These are phyloP conservation scores for Zoysia japonica DNA, from an alignment of 176 grass and related monocot genomes.

Conservation along the genomic window DNA sequence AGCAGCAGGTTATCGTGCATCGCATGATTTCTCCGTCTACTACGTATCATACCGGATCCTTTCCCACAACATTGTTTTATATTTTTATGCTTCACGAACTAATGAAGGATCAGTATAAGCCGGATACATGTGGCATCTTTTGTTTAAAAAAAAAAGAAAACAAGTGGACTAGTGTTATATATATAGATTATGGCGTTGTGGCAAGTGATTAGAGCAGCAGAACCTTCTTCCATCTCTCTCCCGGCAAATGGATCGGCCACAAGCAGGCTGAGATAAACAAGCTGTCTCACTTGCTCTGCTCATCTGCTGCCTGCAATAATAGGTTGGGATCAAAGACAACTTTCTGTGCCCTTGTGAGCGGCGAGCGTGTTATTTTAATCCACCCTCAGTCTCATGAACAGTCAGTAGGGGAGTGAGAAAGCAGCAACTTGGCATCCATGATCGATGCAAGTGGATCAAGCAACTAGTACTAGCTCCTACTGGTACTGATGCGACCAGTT, in stretches of 20 bases:
- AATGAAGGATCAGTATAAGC: not conserved
- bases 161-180: no score
- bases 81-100: constrained; percentile 6
- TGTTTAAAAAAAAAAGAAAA: no score
- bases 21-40: constrained; percentile 8
- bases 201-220: constrained; percentile 12
- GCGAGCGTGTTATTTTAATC: constrained; percentile 33
- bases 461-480: not conserved
- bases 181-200: not conserved
- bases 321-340: constrained; percentile 31
- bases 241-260: not conserved
- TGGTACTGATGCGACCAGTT: not conserved
- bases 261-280: constrained; percentile 16
- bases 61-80: constrained; percentile 4
- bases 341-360: constrained; percentile 31
- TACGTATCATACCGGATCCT: constrained; percentile 19
- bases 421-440: constrained; percentile 38
- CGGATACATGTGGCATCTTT: not conserved
- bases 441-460: constrained; percentile 34
- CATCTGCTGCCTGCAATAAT: constrained; percentile 4
- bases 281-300: constrained; percentile 13
- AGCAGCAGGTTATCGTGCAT: not conserved
- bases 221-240: constrained; percentile 28
- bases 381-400: not conserved
- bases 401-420: constrained; percentile 39